Evolutionary conservation across 805 yeast genomes (phyloP), one percentile per base, ranked within the genome.

Genomic region (Candida chauliodis): DNA sequence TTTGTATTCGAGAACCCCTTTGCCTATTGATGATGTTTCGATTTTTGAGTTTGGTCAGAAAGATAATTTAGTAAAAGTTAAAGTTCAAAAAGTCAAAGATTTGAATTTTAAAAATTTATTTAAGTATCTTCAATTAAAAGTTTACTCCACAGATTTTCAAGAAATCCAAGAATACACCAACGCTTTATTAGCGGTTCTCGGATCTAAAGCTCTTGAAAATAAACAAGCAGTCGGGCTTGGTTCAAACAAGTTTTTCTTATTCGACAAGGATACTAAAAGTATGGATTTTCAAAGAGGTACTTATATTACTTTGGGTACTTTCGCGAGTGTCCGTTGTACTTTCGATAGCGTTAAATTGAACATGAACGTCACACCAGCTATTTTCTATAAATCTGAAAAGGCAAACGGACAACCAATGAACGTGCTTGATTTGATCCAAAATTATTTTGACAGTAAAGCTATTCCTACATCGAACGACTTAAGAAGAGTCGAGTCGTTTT

Each of bases 81-180:
- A 40, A 14, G 30, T 40, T 17, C 38, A 40, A 27, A 27, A 9
- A 15, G 34, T 40, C 10, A 40, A 40, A 26, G 30, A 24, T 25
- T 31, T 40, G 26, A 24, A 40, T 22, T 40, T 40, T 23, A 36
- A 35, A 7, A 34, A 34, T 23, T 35, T 40, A 19, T 7, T 25
- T 8, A 33, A 34, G 19, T 40, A 35, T 36, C 36, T 35, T 30
- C 36, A 35, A 23, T 27, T 40, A 11, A 18, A 33, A 21, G 23
- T 19, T 13, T 40, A 40, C 23, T 29, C 43, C 5, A 29, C 18
- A 16, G 43, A 40, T 28, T 40, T 40, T 27, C 37, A 35, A 21
- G 43, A 40, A 28, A 23, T 26, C 15, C 39, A 34, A 26, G 43
- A 40, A 28, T 40, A 35, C 18, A 40, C 39, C 3, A 40, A 40